Percentiles rank a stretch among this genome's conserved stretches.
These are phyloP conservation scores for Fonsecaea erecta DNA, from an alignment of 2,329 filamentous ascomycete genomes.

Conservation along the genomic window DNA sequence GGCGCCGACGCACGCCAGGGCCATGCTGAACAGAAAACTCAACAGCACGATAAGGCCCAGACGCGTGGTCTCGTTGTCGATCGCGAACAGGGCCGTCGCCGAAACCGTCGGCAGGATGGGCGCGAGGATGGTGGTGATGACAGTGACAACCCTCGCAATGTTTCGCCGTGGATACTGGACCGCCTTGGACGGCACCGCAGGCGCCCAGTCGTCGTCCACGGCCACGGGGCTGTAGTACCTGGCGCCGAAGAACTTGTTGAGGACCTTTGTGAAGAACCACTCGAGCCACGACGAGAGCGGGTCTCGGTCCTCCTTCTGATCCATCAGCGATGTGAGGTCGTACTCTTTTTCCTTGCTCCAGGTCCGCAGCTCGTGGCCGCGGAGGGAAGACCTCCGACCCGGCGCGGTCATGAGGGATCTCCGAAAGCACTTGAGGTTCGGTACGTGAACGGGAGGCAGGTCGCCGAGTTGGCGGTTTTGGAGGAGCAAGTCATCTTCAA, in stretches of 20 bases:
- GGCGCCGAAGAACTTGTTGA: conserved; percentile 11
- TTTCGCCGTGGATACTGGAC: conserved; percentile 2
- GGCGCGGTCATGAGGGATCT: not conserved
- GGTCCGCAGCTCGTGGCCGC: not conserved
- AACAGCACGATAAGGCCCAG: conserved; percentile 38
- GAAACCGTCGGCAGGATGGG: conserved; percentile 40
- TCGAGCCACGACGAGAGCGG: conserved; percentile 11
- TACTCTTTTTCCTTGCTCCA: conserved; percentile 13
- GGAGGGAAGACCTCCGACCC: not conserved
- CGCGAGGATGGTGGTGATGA: conserved; percentile 39
- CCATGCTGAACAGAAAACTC: conserved; percentile 38
- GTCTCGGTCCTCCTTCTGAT: conserved; percentile 3
- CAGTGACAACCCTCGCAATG: conserved; percentile 22
- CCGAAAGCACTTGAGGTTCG: conserved; percentile 7
- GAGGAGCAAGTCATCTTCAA: conserved; percentile 5
- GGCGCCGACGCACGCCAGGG: conserved; percentile 37
- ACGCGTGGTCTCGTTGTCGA: conserved; percentile 35
- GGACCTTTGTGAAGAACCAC: conserved; percentile 9
- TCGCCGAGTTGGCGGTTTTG: not conserved
- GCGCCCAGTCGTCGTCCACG: conserved; percentile 8
- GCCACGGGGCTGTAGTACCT: too few species aligned
- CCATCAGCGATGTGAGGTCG: conserved; percentile 18
- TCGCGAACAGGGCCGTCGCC: conserved; percentile 40
- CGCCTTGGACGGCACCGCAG: not conserved
- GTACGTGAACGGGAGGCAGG: conserved; percentile 14